Conservation (phyloP, 345 rosid genomes). For the Mercurialis annua region DNA sequence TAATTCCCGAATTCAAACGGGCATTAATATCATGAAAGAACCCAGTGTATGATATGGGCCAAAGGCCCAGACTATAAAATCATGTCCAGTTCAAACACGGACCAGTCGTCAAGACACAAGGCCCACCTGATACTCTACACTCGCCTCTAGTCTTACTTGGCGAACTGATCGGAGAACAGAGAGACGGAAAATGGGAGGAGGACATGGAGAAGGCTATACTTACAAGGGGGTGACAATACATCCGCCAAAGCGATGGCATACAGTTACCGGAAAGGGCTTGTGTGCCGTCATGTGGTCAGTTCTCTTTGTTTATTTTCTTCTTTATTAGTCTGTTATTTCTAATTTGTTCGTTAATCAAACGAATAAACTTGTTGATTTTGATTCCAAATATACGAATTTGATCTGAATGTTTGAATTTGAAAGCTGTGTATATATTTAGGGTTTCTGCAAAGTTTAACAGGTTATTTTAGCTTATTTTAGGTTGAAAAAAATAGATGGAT, state of each 20-base stretch:
- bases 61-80: not conserved
- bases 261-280: conserved; percentile 80
- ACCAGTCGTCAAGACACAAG: too few relatives aligned
- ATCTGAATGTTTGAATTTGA: too few relatives aligned
- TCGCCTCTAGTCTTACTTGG: too few relatives aligned
- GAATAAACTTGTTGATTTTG: too few relatives aligned
- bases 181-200: conserved; percentile 50
- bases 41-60: too few relatives aligned
- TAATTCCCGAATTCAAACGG: too few relatives aligned
- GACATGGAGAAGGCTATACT: conserved; percentile 58
- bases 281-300: conserved; percentile 85
- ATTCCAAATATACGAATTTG: too few relatives aligned
- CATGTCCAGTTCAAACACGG: not conserved
- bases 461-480: not conserved
- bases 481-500: not conserved
- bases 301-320: too few relatives aligned
- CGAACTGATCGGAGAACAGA: not conserved
- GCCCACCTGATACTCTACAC: too few relatives aligned
- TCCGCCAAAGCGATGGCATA: conserved; percentile 82
- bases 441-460: not conserved
- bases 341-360: too few relatives aligned
- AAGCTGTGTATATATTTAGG: too few relatives aligned
- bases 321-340: not conserved
- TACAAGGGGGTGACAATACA: conserved; percentile 76
- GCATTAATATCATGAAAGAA: too few relatives aligned